Percentiles rank a stretch among this genome's conserved stretches.
Conservation (phyloP, 805 yeast genomes). For the Saccharomycopsis sp. region DNA sequence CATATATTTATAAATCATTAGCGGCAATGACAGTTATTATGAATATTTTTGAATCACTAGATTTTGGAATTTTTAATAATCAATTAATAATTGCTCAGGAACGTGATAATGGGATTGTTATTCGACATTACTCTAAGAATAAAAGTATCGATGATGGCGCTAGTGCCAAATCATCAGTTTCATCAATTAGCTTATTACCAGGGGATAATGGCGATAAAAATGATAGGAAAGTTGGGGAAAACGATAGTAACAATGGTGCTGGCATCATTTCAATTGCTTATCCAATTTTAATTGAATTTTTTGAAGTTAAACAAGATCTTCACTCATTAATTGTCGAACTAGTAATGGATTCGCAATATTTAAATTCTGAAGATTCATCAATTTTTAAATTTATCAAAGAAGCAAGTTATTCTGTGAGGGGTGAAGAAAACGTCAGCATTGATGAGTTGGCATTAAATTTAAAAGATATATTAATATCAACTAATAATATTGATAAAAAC, state of each 20-base stretch:
- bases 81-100: slow-evolving; percentile 13
- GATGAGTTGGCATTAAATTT: slow-evolving; percentile 46
- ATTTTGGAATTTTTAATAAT: slow-evolving; percentile 44
- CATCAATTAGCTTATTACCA: slow-evolving; percentile 25
- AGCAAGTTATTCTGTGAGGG: slow-evolving; percentile 22
- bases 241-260: background rate
- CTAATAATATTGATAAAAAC: slow-evolving; percentile 28
- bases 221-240: slow-evolving; percentile 5
- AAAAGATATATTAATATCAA: slow-evolving; percentile 38
- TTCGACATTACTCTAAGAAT: too few species aligned
- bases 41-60: slow-evolving; percentile 53
- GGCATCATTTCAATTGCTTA: slow-evolving; percentile 17
- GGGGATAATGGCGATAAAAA: slow-evolving; percentile 25
- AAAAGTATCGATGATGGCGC: too few species aligned
- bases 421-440: slow-evolving; percentile 22
- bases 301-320: slow-evolving; percentile 63
- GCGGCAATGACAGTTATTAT: slow-evolving; percentile 42
- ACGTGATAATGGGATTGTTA: background rate
- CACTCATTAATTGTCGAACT: slow-evolving; percentile 54
- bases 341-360: slow-evolving; percentile 59
- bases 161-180: slow-evolving; percentile 21
- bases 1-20: slow-evolving; percentile 46
- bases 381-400: slow-evolving; percentile 60
- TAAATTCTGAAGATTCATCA: slow-evolving; percentile 70
- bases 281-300: slow-evolving; percentile 54